These are phyloP conservation scores for Luvunga scandens DNA, from an alignment of 345 rosid genomes.

Conservation along the genomic window DNA sequence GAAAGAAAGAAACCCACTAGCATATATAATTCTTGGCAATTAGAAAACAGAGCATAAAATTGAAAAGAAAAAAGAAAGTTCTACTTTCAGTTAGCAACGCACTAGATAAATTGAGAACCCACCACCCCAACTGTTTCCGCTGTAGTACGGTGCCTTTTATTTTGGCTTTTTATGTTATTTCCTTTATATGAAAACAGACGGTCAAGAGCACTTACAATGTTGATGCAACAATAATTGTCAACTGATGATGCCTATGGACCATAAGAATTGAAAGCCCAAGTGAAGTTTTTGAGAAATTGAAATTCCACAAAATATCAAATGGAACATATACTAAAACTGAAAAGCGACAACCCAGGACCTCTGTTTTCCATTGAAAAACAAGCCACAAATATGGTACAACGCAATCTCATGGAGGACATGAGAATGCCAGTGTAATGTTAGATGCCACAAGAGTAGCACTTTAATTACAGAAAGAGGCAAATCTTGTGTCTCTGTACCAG, in stretches of 20 bases:
- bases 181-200: too few relatives aligned
- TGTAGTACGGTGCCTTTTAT: too few relatives aligned
- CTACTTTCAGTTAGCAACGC: background rate
- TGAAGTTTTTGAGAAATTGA: too few relatives aligned
- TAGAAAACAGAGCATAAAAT: too few relatives aligned
- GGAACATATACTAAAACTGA: background rate
- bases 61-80: background rate
- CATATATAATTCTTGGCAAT: too few relatives aligned
- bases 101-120: background rate
- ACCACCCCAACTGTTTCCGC: background rate
- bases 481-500: constrained; percentile 5
- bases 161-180: too few relatives aligned
- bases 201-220: background rate
- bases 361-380: background rate
- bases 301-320: background rate
- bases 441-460: background rate
- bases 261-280: too few relatives aligned
- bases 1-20: too few relatives aligned
- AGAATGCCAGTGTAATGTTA: background rate
- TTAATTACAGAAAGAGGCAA: background rate
- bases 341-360: background rate
- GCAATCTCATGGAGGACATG: background rate
- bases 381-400: background rate
- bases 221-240: background rate
- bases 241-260: background rate